Percentiles rank a stretch among this genome's conserved stretches.
These are phyloP conservation scores for Xylaria grammica DNA, from an alignment of 495 filamentous ascomycete species.

Conservation along the genomic window DNA sequence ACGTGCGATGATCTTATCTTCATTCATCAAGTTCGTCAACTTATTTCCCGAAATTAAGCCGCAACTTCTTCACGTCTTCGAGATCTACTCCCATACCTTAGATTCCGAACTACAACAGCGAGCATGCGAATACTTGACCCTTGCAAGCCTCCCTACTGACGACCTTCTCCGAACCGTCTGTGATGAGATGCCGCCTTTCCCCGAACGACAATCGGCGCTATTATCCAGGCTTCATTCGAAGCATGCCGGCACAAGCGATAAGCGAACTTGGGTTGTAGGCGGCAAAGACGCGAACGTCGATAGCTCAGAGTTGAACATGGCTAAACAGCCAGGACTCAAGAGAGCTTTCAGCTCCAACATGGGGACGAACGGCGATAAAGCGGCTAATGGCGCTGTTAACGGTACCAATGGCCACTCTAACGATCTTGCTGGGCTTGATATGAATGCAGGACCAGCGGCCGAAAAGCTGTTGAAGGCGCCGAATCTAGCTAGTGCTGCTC, in stretches of 20 bases:
- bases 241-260: slow-evolving; percentile 87
- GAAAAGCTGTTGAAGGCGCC: slow-evolving; percentile 66
- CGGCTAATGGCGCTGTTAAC: slow-evolving; percentile 57
- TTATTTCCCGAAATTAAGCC: slow-evolving; percentile 98
- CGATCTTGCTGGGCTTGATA: slow-evolving; percentile 83
- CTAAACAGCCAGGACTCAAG: slow-evolving; percentile 81
- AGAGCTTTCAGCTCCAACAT: slow-evolving; percentile 75
- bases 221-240: slow-evolving; percentile 93
- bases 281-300: slow-evolving; percentile 92
- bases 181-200: slow-evolving; percentile 99
- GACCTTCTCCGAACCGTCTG: slow-evolving; percentile 94
- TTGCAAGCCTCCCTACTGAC: slow-evolving; percentile 85
- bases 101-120: slow-evolving; percentile 96
- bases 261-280: slow-evolving; percentile 93
- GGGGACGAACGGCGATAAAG: slow-evolving; percentile 60
- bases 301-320: slow-evolving; percentile 77
- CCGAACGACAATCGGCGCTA: slow-evolving; percentile 89
- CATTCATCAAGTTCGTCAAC: slow-evolving; percentile 97
- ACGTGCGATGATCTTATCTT: slow-evolving; percentile 90
- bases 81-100: slow-evolving; percentile 89
- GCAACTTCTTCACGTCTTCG: slow-evolving; percentile 88
- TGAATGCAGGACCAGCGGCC: slow-evolving; percentile 61
- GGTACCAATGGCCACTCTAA: slow-evolving; percentile 61
- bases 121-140: slow-evolving; percentile 91
- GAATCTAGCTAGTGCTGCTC: slow-evolving; percentile 90